Evolutionary conservation across 2,329 filamentous ascomycete species (phyloP), one percentile per base, ranked within the genome.

Genomic region (Lasiodiplodia hormozganensis): DNA sequence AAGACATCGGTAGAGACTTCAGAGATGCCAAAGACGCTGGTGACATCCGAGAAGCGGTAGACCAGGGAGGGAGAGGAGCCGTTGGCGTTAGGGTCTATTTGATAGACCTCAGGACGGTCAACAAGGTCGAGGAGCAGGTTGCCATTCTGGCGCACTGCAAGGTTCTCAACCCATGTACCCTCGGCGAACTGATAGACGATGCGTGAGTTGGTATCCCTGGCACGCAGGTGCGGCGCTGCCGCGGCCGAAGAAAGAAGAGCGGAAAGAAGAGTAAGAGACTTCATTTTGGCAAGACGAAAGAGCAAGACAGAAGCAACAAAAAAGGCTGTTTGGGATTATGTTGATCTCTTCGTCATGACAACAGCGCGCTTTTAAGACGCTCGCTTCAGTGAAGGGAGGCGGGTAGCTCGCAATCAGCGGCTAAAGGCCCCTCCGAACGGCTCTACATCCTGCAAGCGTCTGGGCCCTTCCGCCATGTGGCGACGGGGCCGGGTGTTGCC

Each of bases 81-180:
- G 34, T 51, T 58, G n/a, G 4, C 10, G 14, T 60, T 65, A 2
- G 79, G 79, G 62, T 80, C 71, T 43, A 82, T 70, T 34, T 78
- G 72, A 69, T 75, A 75, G 3, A 82, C 70, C 62, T 78, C 74
- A 8, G 79, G 74, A 23, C 64, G 58, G 51, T 75, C 74, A 11
- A 81, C 68, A 4, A 76, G 69, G 16, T 74, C 71, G n/a, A 78
- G 74, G 36, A 82, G 74, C n/a, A 82, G 70, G 31, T 78, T 73
- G 16, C 78, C 78, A 56, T 80, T 80, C n/a, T 73, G 62, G 23
- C 76, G 78, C 3, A 79, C 68, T 10, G 75, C 77, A 28, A 82
- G 71, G 65, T 82, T 82, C 69, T 82, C 81, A 47, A 76, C 68
- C 74, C 74, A 77, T 14, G 73, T 75, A 38, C 74, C 74, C 8